Evolutionary conservation across 768 basidiomycete species (phyloP).

Genomic region (Pleurotus citrinopileatus): DNA sequence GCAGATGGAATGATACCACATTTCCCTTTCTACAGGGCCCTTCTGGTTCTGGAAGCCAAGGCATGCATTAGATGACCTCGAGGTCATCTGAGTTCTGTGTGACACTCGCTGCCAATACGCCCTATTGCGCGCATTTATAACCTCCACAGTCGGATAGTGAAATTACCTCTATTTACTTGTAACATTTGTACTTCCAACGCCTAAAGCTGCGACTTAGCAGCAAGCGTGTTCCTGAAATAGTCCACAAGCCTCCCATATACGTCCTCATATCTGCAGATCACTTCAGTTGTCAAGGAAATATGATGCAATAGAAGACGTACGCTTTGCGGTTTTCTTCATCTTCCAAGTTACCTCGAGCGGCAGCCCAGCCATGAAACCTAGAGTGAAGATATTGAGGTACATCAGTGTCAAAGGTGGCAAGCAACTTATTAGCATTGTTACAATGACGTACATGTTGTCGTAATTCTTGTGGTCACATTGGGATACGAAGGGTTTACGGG

Average conservation of each 20-base stretch:
- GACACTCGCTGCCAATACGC: not conserved
- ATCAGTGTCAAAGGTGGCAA: conserved; percentile 6
- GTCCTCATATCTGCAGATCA: conserved; percentile 40
- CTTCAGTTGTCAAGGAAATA: not conserved
- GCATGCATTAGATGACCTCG: not conserved
- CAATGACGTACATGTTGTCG: conserved; percentile 35
- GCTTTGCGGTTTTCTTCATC: conserved; percentile 56
- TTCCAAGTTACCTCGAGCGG: conserved; percentile 55
- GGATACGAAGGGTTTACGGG: conserved; percentile 46
- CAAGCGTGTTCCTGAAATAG: conserved; percentile 41
- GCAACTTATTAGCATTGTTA: not conserved
- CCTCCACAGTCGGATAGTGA: not conserved
- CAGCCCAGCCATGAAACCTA: conserved; percentile 66
- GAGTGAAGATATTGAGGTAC: not conserved
- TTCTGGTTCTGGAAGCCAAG: conserved; percentile 70
- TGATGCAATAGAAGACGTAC: conserved; percentile 24
- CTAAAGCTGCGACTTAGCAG: conserved; percentile 5
- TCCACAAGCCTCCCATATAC: conserved; percentile 50
- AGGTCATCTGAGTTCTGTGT: not conserved
- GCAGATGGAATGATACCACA: too few species aligned
- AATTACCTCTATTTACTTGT: not conserved
- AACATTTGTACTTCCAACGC: not conserved
- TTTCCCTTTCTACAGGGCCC: too few species aligned
- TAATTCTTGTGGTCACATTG: conserved; percentile 52
- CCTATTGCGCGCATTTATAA: too few species aligned